These are phyloP conservation scores for Lyophyllum atratum DNA, from an alignment of 768 basidiomycete species.

Conservation along the genomic window DNA sequence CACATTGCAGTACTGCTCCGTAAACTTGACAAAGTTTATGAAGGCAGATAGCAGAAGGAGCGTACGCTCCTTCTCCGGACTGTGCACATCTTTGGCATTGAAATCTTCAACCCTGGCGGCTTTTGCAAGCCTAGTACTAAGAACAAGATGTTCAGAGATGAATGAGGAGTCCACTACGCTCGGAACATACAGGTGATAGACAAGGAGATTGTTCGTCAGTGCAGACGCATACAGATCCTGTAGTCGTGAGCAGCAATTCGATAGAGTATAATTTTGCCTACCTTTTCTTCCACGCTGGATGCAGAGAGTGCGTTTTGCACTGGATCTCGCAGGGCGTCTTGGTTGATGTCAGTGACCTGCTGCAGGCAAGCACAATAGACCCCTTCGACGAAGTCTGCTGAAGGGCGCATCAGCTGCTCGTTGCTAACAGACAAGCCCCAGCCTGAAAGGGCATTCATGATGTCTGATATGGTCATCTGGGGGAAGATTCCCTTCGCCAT, in stretches of 20 bases:
- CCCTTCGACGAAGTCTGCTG: constrained; percentile 67
- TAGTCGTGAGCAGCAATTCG: neutral
- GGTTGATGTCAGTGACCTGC: constrained; percentile 65
- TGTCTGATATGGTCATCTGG: constrained; percentile 63
- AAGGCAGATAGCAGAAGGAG: constrained; percentile 80
- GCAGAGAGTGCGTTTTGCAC: constrained; percentile 54
- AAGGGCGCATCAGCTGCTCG: constrained; percentile 69
- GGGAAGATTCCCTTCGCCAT: constrained; percentile 63
- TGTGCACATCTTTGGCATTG: constrained; percentile 68
- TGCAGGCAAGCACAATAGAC: constrained; percentile 74
- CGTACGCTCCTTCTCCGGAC: constrained; percentile 76
- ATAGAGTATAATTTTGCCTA: constrained; percentile 27
- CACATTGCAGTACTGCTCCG: constrained; percentile 64
- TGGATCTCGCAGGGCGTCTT: constrained; percentile 59
- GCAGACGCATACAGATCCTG: constrained; percentile 71
- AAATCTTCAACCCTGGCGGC: constrained; percentile 81
- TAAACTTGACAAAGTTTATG: constrained; percentile 93
- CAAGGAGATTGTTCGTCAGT: constrained; percentile 61
- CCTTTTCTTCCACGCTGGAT: constrained; percentile 56
- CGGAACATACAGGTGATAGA: constrained; percentile 64
- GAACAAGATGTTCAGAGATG: constrained; percentile 3
- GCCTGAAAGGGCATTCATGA: constrained; percentile 61
- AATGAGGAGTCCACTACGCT: neutral
- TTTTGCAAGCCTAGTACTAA: constrained; percentile 67
- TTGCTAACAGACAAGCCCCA: constrained; percentile 71